Percentiles rank a stretch among this genome's conserved stretches.
These are phyloP conservation scores for Coemansia guatemalensis DNA, from an alignment of 192 early-diverging fungal species.

Conservation along the genomic window DNA sequence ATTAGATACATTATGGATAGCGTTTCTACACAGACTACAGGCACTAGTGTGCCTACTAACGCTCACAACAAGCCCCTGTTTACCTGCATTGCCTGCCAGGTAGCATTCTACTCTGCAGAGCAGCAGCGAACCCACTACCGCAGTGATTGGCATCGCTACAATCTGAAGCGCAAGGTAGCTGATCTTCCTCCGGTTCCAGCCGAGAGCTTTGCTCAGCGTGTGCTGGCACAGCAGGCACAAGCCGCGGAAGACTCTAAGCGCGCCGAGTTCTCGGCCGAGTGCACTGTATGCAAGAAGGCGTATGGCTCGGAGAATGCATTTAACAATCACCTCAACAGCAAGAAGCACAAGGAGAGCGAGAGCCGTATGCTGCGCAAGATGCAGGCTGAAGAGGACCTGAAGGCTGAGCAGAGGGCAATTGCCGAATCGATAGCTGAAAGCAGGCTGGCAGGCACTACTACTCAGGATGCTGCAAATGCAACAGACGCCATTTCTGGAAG, in stretches of 20 bases:
- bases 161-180: conserved; percentile 95
- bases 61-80: conserved; percentile 60
- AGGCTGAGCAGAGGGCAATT: conserved; percentile 43
- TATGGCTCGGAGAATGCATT: conserved; percentile 84
- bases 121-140: conserved; percentile 91
- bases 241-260: conserved; percentile 44
- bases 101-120: conserved; percentile 87
- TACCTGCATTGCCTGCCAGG: conserved; percentile 89
- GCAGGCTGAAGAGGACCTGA: conserved; percentile 41
- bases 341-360: conserved; percentile 90
- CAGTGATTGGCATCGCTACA: conserved; percentile 99
- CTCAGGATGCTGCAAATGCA: background rate
- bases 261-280: conserved; percentile 46
- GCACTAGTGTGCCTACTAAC: conserved; percentile 36
- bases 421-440: conserved; percentile 37
- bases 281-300: conserved; percentile 60
- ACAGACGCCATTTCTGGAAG: background rate
- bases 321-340: conserved; percentile 87
- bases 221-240: conserved; percentile 64
- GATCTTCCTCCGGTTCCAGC: conserved; percentile 80
- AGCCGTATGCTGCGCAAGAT: conserved; percentile 48
- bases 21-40: background rate
- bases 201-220: conserved; percentile 79
- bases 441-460: background rate
- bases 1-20: conserved; percentile 5